Base-by-base conservation (phyloP, 495 filamentous ascomycete genomes). In the Lophiotrema nucula region DNA sequence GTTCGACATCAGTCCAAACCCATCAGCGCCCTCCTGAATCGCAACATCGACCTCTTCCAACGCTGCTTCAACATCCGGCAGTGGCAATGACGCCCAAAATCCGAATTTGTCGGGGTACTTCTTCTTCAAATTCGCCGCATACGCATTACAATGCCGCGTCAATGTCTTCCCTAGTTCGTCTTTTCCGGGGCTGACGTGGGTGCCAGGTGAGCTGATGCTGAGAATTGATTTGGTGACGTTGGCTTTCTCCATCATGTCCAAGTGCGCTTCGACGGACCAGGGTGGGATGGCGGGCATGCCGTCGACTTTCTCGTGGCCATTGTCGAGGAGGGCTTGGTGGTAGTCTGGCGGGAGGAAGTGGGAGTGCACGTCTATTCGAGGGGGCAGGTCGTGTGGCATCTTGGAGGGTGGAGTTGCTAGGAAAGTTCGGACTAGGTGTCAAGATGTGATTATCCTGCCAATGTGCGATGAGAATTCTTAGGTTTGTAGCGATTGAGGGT, bases 221-320 rank as follows among this genome's bases (percentile, higher is more conserved):
- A 83, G 64, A 25, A 81, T 73, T n/a, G 79, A 78, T 62, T 75
- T 77, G 24, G 55, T 56, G 60, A 82, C 79, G 37, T 72, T 71
- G 45, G 67, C 31, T 1, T 65, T 51, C 23, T 72, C 58, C 80
- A 83, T 81, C 49, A 78, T 62, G 0, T 63, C 41, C 12, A 83
- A 73, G 52, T 82, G 80, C 10, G 62, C 50, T 26, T 73, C 62
- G 18, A 56, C 37, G 22, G 63, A 70, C 80, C 80, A 82, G 42
- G 68, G 64, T 1, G 77, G 77, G 6, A 77, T 73, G 2, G 64
- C 67, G 3, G 77, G 75, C 74, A 79, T 79, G 6, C 78, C 78
- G 63, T 81, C 77, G 0, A 71, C 73, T 21, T 74, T 62, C 15
- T 50, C 53, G 52, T 69, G 66, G 5, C 74, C 73, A 59, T 64